Percentiles rank a stretch among this genome's conserved stretches.
These are phyloP conservation scores for Blastobotrys arbuscula DNA, from an alignment of 1,139 yeast genomes.

Conservation along the genomic window DNA sequence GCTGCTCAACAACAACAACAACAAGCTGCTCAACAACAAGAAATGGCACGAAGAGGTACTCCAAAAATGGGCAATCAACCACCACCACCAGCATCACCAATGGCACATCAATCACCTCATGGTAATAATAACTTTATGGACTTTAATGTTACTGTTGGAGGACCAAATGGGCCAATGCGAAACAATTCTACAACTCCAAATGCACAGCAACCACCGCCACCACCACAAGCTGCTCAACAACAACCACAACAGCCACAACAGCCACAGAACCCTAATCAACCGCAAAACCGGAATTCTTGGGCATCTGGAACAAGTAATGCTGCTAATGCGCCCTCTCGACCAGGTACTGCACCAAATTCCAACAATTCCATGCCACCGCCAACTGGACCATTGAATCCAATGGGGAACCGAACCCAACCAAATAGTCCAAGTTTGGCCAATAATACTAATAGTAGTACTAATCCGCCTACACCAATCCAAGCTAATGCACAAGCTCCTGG, in stretches of 20 bases:
- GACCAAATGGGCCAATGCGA: slow-evolving; percentile 23
- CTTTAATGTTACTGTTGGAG: slow-evolving; percentile 30
- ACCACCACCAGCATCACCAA: slow-evolving; percentile 31
- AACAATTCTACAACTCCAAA: slow-evolving; percentile 14
- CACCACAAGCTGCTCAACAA: slow-evolving; percentile 10
- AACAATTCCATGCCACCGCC: slow-evolving; percentile 32
- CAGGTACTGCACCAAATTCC: slow-evolving; percentile 15
- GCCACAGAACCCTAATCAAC: slow-evolving; percentile 10
- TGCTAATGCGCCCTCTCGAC: slow-evolving; percentile 11
- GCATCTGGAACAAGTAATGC: background rate
- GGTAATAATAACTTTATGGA: slow-evolving; percentile 19
- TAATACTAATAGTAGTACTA: slow-evolving; percentile 10
- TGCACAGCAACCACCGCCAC: slow-evolving; percentile 13
- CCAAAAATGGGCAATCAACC: slow-evolving; percentile 31
- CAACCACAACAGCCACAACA: slow-evolving; percentile 13
- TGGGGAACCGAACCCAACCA: slow-evolving; percentile 28
- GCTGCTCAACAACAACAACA: slow-evolving; percentile 11
- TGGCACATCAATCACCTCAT: slow-evolving; percentile 20
- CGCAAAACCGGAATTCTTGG: slow-evolving; percentile 3
- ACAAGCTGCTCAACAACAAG: slow-evolving; percentile 13
- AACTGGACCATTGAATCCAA: slow-evolving; percentile 23
- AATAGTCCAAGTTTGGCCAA: slow-evolving; percentile 32
- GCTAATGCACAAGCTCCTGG: slow-evolving; percentile 26
- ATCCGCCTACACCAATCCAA: slow-evolving; percentile 46
- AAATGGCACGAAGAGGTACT: slow-evolving; percentile 23